Base-by-base conservation (phyloP, 1,284 basidiomycete genomes). In the Phenoliferia sp. region DNA sequence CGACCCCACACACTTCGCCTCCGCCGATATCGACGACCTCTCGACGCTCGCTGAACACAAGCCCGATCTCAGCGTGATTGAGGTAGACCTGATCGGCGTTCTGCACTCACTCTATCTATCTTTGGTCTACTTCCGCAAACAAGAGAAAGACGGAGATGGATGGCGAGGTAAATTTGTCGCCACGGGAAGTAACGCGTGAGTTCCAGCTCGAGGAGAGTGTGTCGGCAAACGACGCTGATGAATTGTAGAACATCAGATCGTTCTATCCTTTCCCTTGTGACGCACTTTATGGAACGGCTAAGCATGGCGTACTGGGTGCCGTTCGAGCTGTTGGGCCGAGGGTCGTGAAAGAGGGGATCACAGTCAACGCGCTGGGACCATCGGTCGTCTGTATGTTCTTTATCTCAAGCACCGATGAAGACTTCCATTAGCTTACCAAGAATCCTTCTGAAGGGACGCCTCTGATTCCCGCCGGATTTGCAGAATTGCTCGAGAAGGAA, bases 261-360 rank as follows among this genome's bases (percentile, higher is more conserved):
- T 64, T 74, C 62, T 73, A 74, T 61, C 66, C 69, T 15, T 74
- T 73, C 59, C 71, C 73, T 9, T 71, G 71, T 64, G 73, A 74
- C 63, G 22, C 68, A n/a, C 71, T 74, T 12, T 74, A 74, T 54
- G 71, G 54, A 0, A 64, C 69, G 2, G 64, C 65, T 3, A 73
- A 70, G 66, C 63, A 69, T 16, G 72, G 56, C 5, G 67, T 74
- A 0, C 58, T 73, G 16, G 73, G 73, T 1, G 28, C 65, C 10
- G 60, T 64, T 28, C 61, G 65, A 22, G 64, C 69, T 0, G 35
- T 72, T 5, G 73, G 68, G 0, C 65, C 66, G 28, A 69, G 69
- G 50, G 61, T 74, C 26, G 29, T 73, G 1, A 34, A 57, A 28
- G 73, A 74, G 50, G 69, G 72, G 17, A 74, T 74, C 56, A 74